Evolutionary conservation across 306 rosid genomes (phyloP).

Genomic region (Cucurbita pepo): DNA sequence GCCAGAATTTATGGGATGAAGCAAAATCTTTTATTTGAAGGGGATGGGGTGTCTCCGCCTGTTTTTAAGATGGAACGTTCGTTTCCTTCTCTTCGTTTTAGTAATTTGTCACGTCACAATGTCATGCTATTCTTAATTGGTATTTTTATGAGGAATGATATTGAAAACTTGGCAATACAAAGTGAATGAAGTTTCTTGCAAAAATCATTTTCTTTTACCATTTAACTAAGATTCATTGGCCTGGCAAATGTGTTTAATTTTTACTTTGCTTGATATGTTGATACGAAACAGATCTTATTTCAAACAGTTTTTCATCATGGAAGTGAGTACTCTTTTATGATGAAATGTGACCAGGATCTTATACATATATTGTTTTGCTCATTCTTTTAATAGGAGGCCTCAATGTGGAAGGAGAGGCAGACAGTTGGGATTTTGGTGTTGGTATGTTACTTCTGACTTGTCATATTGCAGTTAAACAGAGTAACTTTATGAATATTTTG

Average conservation of each 20-base stretch:
- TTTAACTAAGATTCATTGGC: not conserved
- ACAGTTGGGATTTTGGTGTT: slow-evolving; percentile 89
- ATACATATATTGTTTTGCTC: not conserved
- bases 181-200: not conserved
- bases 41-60: not conserved
- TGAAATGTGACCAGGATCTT: not conserved
- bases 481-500: not conserved
- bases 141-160: not conserved
- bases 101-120: not conserved
- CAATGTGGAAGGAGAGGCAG: slow-evolving; percentile 95
- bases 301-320: not conserved
- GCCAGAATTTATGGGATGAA: not conserved
- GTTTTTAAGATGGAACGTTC: not conserved
- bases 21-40: not conserved
- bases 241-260: not conserved
- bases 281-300: not conserved
- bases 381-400: slow-evolving; percentile 50
- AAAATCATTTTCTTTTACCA: not conserved
- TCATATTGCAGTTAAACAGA: not conserved
- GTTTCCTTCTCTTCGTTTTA: not conserved
- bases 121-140: not conserved
- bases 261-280: not conserved
- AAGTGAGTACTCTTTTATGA: not conserved
- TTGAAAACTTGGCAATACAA: not conserved
- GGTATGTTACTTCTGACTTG: slow-evolving; percentile 30